These are phyloP conservation scores for Tylopilus plumbeoviolaceoides DNA, from an alignment of 768 basidiomycete species.

Conservation along the genomic window DNA sequence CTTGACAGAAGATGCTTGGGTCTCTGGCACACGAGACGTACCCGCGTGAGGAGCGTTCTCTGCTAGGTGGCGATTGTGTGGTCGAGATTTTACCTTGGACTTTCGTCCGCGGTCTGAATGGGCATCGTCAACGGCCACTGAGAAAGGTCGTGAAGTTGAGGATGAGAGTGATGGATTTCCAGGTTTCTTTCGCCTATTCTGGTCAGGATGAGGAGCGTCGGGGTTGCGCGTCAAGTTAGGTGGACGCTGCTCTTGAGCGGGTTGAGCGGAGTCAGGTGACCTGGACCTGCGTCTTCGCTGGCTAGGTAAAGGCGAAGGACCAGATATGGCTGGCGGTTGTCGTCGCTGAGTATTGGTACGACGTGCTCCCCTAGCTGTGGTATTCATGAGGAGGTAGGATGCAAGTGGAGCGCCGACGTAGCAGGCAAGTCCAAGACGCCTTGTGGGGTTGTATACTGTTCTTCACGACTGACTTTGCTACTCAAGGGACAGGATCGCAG, in stretches of 20 bases:
- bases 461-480: constrained; percentile 6
- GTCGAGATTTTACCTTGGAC: constrained; percentile 25
- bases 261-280: constrained; percentile 29
- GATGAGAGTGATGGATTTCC: constrained; percentile 13
- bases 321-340: constrained; percentile 12
- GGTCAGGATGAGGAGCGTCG: constrained; percentile 21
- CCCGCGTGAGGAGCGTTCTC: constrained; percentile 17
- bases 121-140: constrained; percentile 26
- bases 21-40: constrained; percentile 9
- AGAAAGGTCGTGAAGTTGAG: constrained; percentile 22
- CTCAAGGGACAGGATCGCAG: neutral
- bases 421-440: neutral
- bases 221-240: constrained; percentile 10
- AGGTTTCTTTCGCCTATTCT: constrained; percentile 31
- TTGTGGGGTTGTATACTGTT: neutral
- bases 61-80: constrained; percentile 20
- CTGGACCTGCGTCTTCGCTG: constrained; percentile 33
- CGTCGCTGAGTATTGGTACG: constrained; percentile 27
- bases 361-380: constrained; percentile 22
- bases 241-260: constrained; percentile 15
- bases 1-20: constrained; percentile 7
- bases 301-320: constrained; percentile 11
- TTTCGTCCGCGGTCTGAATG: constrained; percentile 32
- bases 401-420: neutral
- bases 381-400: constrained; percentile 18